Evolutionary conservation across 2,329 filamentous ascomycete genomes (phyloP), one percentile per base, ranked within the genome.

Genomic region (Aspergillus sergii): DNA sequence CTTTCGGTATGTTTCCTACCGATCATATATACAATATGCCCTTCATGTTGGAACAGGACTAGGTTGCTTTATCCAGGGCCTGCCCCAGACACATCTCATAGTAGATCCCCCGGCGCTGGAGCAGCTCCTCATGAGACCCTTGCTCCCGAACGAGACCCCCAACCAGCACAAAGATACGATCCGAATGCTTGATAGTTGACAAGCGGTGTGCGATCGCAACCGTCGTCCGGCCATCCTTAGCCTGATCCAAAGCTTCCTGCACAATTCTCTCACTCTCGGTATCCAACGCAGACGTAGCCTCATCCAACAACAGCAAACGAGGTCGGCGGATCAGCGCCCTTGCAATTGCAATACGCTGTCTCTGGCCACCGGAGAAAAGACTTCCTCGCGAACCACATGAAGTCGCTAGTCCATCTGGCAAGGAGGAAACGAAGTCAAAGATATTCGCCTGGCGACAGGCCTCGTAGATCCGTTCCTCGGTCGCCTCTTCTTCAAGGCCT

Each of bases 281-380:
- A 66, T 81, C 78, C 9, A 80, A 67, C 4, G 76, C 77, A 21
- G 73, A 76, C 3, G 80, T 82, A 1, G 80, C 80, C 67, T 82
- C 80, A 58, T 82, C 80, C 2, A 82, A 71, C 6, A 82, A 61
- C 2, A 82, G 67, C 34, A 80, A 71, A 5, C 71, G 71, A 0
- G 78, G 75, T n/a, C 78, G 72, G 11, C 78, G 75, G 14, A 82
- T 69, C 23, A 82, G 67, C 4, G 78, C 79, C 14, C 80, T 66
- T 8, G 80, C 80, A 59, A 82, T 79, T 1, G 80, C 78, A 34
- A 82, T 72, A 10, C 80, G 75, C 63, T 82, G 80, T 57, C 75
- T 68, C 60, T 82, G 79, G 4, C 80, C 80, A 23, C 80, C 80
- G 30, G 75, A 78, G 56, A 80, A 65, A 41, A 73, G 70, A 39